phyloP scores from a whole-genome alignment of 1,139 yeast species.

The Yamadazyma mexicana region DNA sequence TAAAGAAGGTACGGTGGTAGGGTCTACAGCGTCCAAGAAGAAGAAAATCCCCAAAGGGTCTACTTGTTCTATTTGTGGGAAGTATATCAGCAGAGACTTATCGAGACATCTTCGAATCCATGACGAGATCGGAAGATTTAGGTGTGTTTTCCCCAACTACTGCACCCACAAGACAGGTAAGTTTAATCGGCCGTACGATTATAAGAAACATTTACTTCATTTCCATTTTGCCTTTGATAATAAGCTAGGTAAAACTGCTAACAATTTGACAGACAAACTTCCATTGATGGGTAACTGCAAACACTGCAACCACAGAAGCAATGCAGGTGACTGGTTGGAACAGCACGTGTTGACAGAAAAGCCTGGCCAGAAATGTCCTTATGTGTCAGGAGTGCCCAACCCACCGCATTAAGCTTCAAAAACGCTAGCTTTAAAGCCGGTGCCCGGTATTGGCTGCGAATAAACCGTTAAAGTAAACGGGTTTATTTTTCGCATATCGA shows the following conservation, averaged over 20 bases:
- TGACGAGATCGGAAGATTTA: slow-evolving; percentile 47
- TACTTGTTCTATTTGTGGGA: slow-evolving; percentile 41
- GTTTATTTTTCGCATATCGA: no score
- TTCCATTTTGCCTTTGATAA: slow-evolving; percentile 47
- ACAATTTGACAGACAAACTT: slow-evolving; percentile 44
- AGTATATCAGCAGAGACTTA: slow-evolving; percentile 44
- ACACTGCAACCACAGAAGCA: slow-evolving; percentile 37
- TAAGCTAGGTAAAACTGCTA: slow-evolving; percentile 42
- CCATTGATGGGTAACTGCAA: slow-evolving; percentile 40
- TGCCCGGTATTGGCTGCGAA: slow-evolving; percentile 4
- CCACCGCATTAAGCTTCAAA: slow-evolving; percentile 2
- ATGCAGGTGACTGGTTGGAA: slow-evolving; percentile 45
- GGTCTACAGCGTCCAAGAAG: slow-evolving; percentile 19
- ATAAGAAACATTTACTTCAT: slow-evolving; percentile 47
- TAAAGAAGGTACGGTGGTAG: slow-evolving; percentile 13
- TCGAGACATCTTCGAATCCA: slow-evolving; percentile 49
- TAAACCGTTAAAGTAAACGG: neutral
- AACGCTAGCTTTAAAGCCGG: no score
- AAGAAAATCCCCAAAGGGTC: slow-evolving; percentile 41
- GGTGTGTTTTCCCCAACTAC: slow-evolving; percentile 44
- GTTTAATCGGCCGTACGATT: slow-evolving; percentile 50
- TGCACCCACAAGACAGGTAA: slow-evolving; percentile 48
- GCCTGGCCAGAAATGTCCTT: slow-evolving; percentile 21
- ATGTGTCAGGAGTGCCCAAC: slow-evolving; percentile 15
- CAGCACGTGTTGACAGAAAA: slow-evolving; percentile 37